phyloP scores from a whole-genome alignment of 2,329 filamentous ascomycete genomes.

The Knufia fluminis region DNA sequence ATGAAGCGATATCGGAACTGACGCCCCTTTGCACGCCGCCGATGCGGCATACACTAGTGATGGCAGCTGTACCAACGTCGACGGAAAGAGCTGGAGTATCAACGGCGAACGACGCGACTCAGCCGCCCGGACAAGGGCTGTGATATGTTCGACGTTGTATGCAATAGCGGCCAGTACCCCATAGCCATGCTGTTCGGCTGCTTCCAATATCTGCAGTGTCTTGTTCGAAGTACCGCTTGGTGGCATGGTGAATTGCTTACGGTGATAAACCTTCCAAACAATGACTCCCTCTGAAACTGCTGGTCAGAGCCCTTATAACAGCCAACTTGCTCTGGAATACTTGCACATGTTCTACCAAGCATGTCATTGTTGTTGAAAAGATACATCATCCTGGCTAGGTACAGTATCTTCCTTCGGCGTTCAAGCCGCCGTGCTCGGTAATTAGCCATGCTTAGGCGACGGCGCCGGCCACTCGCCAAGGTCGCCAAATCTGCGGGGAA shows the following conservation, averaged over 20 bases:
- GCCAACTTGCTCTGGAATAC: too few species aligned
- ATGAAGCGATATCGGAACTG: conserved; percentile 16
- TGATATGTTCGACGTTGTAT: conserved; percentile 11
- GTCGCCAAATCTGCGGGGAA: too few species aligned
- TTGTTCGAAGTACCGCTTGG: conserved; percentile 11
- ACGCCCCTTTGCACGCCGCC: not conserved
- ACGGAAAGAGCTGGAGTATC: conserved; percentile 9
- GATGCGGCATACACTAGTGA: conserved; percentile 9
- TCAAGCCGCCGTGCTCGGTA: too few species aligned
- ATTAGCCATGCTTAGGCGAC: too few species aligned
- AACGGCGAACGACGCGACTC: conserved; percentile 2
- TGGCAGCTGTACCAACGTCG: not conserved
- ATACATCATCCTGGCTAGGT: too few species aligned
- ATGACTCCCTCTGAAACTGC: too few species aligned
- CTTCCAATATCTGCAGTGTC: conserved; percentile 21
- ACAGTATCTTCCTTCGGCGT: too few species aligned
- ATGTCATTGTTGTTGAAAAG: too few species aligned
- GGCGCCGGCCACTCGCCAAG: too few species aligned
- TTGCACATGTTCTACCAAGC: too few species aligned
- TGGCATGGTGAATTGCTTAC: not conserved
- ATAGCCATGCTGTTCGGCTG: conserved; percentile 17
- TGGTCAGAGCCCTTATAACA: too few species aligned
- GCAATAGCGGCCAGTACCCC: conserved; percentile 8
- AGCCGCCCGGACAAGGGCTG: conserved; percentile 7
- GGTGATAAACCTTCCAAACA: too few species aligned